Percentiles rank a stretch among this genome's conserved stretches.
phyloP scores from a whole-genome alignment of 345 rosid genomes.

The Eucalyptus pauciflora region DNA sequence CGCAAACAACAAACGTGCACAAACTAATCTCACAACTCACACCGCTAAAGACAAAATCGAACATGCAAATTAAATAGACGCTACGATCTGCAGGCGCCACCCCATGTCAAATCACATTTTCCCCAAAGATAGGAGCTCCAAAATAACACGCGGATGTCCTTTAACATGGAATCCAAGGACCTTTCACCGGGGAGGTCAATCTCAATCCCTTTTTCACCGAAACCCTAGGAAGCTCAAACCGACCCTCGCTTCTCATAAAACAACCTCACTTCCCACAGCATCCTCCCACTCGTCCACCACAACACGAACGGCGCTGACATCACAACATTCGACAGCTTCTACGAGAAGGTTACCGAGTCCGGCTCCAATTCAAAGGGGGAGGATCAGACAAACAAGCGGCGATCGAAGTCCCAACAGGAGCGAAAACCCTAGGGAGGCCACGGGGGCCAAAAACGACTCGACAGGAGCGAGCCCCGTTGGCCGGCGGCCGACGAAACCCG shows the following conservation, averaged over 20 bases:
- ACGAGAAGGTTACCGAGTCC: neutral
- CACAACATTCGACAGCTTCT: neutral
- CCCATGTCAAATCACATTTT: neutral
- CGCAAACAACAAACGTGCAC: neutral
- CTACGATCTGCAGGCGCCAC: neutral
- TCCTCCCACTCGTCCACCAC: neutral
- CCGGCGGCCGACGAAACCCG: neutral
- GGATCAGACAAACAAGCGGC: neutral
- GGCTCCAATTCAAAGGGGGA: neutral
- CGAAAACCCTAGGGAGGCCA: neutral
- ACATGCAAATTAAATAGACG: neutral
- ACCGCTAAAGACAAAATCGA: neutral
- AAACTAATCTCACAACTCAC: neutral
- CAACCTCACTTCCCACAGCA: neutral
- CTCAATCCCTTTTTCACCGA: neutral
- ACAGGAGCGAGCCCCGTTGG: neutral
- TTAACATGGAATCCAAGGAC: neutral
- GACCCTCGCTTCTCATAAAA: neutral
- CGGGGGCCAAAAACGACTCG: neutral
- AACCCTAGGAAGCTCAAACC: neutral
- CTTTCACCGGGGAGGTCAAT: neutral
- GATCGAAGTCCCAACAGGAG: neutral
- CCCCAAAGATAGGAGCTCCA: neutral
- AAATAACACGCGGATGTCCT: neutral
- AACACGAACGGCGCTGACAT: neutral